Evolutionary conservation across 768 basidiomycete genomes (phyloP), one percentile per base, ranked within the genome.

Genomic region (Russula virescens): DNA sequence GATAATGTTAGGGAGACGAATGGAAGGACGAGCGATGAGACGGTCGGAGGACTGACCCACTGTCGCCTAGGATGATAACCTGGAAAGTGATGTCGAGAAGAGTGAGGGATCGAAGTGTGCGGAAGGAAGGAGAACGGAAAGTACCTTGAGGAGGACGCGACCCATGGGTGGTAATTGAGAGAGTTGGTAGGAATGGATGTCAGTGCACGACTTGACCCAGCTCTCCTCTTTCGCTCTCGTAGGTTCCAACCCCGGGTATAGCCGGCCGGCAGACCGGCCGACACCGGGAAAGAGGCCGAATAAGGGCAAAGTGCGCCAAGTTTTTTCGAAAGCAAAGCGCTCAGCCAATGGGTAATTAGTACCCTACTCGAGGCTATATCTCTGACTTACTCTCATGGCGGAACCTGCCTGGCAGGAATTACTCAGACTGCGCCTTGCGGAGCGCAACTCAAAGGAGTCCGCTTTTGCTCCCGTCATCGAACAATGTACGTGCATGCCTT

Each of bases 21-120:
- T n/a, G 28, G 26, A 46, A 34, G 55, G 31, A 34, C 28, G 10
- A 42, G 26, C 35, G n/a, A 34, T 18, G 25, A 16, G 59, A 50
- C 23, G 2, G 45, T 6, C 14, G 50, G 35, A 38, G 68, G 57
- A 81, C 91, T 65, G 72, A 93, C 91, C 91, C 91, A 76, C 91
- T 94, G 82, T 98, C 97, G 69, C 96, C 96, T 65, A 98, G 87
- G 75, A 99, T 98, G 78, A 98, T 98, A 74, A 97, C 95, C 96
- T 98, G 16, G 55, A 45, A 38, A 55, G 60, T 47, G 61, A 14
- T 11, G 10, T 38, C 13, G 38, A 38, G 38, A 38, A 58, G 21
- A 26, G 43, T 34, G 58, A 52, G 46, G 46, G 61, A 52, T 45
- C 13, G 28, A 62, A 9, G 5, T 70, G 56, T 68, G 68, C 45